phyloP scores from a whole-genome alignment of 2,329 filamentous ascomycete species.

The Venturia oleaginea region DNA sequence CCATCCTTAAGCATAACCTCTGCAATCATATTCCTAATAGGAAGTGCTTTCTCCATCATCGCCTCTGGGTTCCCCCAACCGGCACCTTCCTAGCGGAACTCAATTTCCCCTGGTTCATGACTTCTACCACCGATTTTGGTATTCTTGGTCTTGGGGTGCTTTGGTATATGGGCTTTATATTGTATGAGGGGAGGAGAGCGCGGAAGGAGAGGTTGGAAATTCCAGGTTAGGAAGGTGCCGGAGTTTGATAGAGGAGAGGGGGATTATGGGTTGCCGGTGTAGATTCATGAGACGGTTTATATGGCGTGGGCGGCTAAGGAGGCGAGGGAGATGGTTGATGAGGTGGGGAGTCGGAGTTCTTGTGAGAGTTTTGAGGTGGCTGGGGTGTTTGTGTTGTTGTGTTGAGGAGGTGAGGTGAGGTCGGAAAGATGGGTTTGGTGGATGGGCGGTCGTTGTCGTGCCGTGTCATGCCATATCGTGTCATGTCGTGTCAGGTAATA shows the following conservation, averaged over 20 bases:
- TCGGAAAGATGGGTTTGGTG: too few relatives aligned
- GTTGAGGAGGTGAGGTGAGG: too few relatives aligned
- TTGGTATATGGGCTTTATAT: neutral
- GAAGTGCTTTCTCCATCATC: slow-evolving; percentile 5
- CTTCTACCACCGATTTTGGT: neutral
- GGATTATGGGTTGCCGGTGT: neutral
- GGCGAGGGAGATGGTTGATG: neutral
- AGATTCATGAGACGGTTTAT: slow-evolving; percentile 13
- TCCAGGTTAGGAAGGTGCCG: slow-evolving; percentile 5
- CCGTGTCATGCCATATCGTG: too few relatives aligned
- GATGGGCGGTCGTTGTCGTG: too few relatives aligned
- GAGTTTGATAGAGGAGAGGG: slow-evolving; percentile 9
- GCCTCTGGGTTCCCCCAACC: slow-evolving; percentile 4
- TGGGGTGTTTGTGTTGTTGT: too few relatives aligned
- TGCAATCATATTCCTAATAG: slow-evolving; percentile 4
- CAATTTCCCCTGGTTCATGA: neutral
- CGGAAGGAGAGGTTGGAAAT: neutral
- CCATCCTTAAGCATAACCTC: slow-evolving; percentile 9
- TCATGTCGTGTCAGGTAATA: too few relatives aligned
- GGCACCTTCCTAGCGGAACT: neutral
- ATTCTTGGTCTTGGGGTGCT: neutral
- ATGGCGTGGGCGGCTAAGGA: slow-evolving; percentile 9
- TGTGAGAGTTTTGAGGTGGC: neutral
- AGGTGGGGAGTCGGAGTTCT: neutral
- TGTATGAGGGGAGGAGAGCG: neutral